Percentiles rank a stretch among this genome's conserved stretches.
Evolutionary conservation across 805 yeast genomes (phyloP).

Genomic region (Isabelozyma rhagii): DNA sequence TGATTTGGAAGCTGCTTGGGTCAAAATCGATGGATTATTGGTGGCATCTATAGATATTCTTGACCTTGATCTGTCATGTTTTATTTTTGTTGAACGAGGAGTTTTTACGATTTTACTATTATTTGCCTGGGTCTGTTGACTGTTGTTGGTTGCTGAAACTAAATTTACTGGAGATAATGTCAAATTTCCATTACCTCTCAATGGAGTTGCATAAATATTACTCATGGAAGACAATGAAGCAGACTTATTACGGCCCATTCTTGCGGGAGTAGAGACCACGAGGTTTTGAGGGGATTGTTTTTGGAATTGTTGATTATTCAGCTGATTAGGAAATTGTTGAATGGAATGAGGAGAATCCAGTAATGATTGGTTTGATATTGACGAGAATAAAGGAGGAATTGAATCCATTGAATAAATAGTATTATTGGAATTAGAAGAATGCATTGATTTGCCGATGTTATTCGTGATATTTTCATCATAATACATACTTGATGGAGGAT

Average conservation of each 20-base stretch:
- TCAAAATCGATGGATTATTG: conserved; percentile 12
- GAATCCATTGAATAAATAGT: conserved; percentile 31
- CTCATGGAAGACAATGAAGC: conserved; percentile 27
- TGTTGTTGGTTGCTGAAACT: conserved; percentile 5
- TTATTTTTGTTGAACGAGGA: conserved; percentile 23
- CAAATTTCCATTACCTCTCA: conserved; percentile 16
- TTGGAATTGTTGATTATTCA: neutral
- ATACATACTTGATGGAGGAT: conserved; percentile 11
- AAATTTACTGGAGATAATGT: conserved; percentile 20
- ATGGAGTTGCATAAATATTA: conserved; percentile 30
- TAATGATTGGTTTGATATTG: conserved; percentile 32
- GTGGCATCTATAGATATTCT: conserved; percentile 35
- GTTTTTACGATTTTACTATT: conserved; percentile 31
- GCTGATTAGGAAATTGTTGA: conserved; percentile 7
- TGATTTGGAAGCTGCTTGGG: conserved; percentile 2
- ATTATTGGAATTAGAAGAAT: conserved; percentile 16
- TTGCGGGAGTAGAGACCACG: conserved; percentile 30
- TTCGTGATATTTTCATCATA: neutral
- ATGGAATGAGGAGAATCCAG: conserved; percentile 29
- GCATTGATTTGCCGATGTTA: neutral
- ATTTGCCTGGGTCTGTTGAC: neutral
- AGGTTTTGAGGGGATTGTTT: conserved; percentile 5
- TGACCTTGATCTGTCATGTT: conserved; percentile 41
- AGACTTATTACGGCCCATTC: conserved; percentile 30
- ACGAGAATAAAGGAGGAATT: conserved; percentile 33